These are phyloP conservation scores for Lipomyces kockii DNA, from an alignment of 805 yeast species.

Conservation along the genomic window DNA sequence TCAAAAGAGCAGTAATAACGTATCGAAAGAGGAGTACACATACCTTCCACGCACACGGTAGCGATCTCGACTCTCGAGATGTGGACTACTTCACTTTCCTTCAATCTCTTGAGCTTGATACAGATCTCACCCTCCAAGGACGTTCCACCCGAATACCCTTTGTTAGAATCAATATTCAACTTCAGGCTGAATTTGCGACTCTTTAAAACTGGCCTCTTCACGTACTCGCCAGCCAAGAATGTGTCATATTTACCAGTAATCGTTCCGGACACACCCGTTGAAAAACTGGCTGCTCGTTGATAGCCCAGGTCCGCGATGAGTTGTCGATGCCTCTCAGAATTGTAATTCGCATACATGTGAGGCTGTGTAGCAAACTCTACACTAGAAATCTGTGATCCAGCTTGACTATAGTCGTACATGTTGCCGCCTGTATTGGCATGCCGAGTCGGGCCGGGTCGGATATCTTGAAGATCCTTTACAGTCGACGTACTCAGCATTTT, in stretches of 20 bases:
- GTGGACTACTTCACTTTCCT: background rate
- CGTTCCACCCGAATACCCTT: constrained; percentile 13
- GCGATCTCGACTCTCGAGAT: constrained; percentile 2
- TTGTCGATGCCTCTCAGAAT: background rate
- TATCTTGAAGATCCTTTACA: background rate
- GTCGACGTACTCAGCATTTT: background rate
- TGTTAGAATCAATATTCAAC: constrained; percentile 10
- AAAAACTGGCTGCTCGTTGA: background rate
- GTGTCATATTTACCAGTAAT: background rate
- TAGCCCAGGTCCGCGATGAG: background rate
- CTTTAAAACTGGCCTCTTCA: constrained; percentile 2
- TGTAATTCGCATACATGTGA: background rate
- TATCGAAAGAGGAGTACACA: background rate
- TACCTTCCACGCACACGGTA: constrained; percentile 6
- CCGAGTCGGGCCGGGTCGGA: background rate
- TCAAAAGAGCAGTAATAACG: background rate
- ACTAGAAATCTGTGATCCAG: background rate
- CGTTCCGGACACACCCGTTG: background rate
- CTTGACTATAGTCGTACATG: background rate
- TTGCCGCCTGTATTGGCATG: background rate
- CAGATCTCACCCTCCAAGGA: constrained; percentile 3
- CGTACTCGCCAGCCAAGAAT: constrained; percentile 11
- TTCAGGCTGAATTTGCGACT: constrained; percentile 5
- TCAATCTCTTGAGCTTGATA: constrained; percentile 7
- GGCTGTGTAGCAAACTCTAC: constrained; percentile 4